Percentiles rank a stretch among this genome's conserved stretches.
Evolutionary conservation across 2,329 filamentous ascomycete species (phyloP).

Genomic region (Aspergillus jensenii): DNA sequence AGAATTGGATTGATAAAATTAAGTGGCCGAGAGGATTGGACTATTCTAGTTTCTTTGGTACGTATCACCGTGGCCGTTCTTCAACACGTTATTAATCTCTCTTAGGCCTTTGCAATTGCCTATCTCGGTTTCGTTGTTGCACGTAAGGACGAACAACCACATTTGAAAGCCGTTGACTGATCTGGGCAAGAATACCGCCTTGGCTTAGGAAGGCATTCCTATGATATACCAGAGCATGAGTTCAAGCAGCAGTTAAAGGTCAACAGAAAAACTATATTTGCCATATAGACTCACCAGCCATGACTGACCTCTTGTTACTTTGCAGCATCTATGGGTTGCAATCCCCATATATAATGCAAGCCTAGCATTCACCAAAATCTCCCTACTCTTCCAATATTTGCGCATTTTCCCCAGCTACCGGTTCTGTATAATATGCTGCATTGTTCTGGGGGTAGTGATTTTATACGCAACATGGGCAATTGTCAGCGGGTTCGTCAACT

Average conservation of each 20-base stretch:
- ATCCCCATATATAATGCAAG: constrained; percentile 36
- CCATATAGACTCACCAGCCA: too few relatives aligned
- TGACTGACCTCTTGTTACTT: too few relatives aligned
- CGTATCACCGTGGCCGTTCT: background rate
- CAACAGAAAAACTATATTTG: too few relatives aligned
- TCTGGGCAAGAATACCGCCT: constrained; percentile 25
- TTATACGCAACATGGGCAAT: constrained; percentile 33
- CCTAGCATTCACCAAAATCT: constrained; percentile 42
- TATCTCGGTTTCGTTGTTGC: constrained; percentile 30
- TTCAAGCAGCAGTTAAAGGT: constrained; percentile 14
- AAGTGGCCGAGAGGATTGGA: constrained; percentile 36
- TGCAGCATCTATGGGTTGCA: constrained; percentile 30
- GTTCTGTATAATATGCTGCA: constrained; percentile 35
- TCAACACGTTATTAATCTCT: background rate
- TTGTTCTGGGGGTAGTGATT: constrained; percentile 32
- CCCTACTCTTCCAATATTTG: constrained; percentile 48
- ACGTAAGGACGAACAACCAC: constrained; percentile 16
- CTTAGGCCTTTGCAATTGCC: constrained; percentile 17
- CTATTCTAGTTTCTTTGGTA: constrained; percentile 29
- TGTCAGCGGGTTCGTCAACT: constrained; percentile 44
- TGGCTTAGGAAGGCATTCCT: constrained; percentile 27
- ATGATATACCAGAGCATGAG: constrained; percentile 14
- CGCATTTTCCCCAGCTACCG: constrained; percentile 41
- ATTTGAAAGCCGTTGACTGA: constrained; percentile 4
- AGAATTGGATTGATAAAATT: constrained; percentile 30